A percentile compares a stretch with the other conserved stretches of the same genome.
Evolutionary conservation across 495 filamentous ascomycete species (phyloP).

Genomic region (Penicillium roqueforti): DNA sequence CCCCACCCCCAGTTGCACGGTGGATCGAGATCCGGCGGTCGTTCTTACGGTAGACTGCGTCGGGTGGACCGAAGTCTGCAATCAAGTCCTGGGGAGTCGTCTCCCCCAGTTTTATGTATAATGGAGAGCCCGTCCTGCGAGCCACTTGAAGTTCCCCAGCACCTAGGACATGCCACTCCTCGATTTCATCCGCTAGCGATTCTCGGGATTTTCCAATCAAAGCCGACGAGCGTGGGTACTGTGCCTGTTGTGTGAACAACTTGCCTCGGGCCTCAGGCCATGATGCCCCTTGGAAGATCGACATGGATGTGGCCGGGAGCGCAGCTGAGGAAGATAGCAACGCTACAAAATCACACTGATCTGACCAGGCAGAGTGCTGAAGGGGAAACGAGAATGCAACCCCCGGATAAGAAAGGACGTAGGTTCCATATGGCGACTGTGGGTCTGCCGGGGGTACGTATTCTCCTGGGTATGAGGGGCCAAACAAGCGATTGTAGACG

Average conservation of each 20-base stretch:
- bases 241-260: slow-evolving; percentile 68
- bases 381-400: slow-evolving; percentile 89
- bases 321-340: slow-evolving; percentile 75
- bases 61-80: slow-evolving; percentile 86
- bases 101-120: slow-evolving; percentile 68
- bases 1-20: slow-evolving; percentile 40
- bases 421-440: slow-evolving; percentile 57
- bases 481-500: slow-evolving; percentile 86
- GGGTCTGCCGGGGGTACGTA: slow-evolving; percentile 59
- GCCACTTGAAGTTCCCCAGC: slow-evolving; percentile 73
- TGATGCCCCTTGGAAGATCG: slow-evolving; percentile 80
- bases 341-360: slow-evolving; percentile 78
- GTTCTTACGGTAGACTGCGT: slow-evolving; percentile 90
- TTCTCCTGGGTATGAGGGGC: slow-evolving; percentile 88
- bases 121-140: slow-evolving; percentile 53
- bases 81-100: slow-evolving; percentile 89
- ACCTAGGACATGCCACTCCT: slow-evolving; percentile 68
- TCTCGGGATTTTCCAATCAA: slow-evolving; percentile 59
- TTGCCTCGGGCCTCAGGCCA: slow-evolving; percentile 77
- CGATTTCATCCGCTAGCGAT: slow-evolving; percentile 71
- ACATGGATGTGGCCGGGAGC: slow-evolving; percentile 72
- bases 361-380: slow-evolving; percentile 68
- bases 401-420: slow-evolving; percentile 89
- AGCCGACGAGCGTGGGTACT: slow-evolving; percentile 58
- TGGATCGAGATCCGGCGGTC: slow-evolving; percentile 91